A percentile compares a stretch with the other conserved stretches of the same genome.
Conservation (phyloP, 176 grass and related monocot genomes). For the Oropetium thomaeum region DNA sequence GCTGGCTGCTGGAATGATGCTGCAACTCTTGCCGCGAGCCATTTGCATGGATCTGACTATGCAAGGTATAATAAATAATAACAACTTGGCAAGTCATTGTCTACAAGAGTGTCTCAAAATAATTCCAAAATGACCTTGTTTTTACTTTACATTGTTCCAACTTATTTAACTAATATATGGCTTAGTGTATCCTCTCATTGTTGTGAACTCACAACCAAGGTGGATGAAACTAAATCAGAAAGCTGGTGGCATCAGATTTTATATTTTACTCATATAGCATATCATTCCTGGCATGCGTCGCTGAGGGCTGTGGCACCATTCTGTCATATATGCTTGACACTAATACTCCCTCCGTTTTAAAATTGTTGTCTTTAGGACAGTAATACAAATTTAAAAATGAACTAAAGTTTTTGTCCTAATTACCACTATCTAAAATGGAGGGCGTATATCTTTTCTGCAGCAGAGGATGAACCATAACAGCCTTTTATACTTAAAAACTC, state of each 20-base stretch:
- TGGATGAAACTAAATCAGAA: background rate
- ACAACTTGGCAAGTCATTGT: constrained; percentile 6
- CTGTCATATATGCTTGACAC: background rate
- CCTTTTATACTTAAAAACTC: background rate
- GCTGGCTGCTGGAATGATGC: constrained; percentile 95
- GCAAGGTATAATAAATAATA: constrained; percentile 59
- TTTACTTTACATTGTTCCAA: background rate
- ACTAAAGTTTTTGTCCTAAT: too few relatives aligned
- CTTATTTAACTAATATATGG: background rate
- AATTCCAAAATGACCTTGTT: constrained; percentile 12
- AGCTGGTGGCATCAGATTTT: background rate
- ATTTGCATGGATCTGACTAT: constrained; percentile 98
- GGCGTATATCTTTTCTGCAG: constrained; percentile 11
- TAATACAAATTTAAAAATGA: too few relatives aligned
- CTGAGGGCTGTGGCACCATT: background rate
- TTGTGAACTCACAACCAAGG: background rate
- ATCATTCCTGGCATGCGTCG: background rate
- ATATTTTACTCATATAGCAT: constrained; percentile 15
- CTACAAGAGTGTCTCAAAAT: constrained; percentile 3
- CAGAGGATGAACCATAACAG: background rate
- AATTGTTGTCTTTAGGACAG: too few relatives aligned
- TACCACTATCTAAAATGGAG: too few relatives aligned
- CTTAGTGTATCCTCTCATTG: background rate
- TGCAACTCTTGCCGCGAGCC: constrained; percentile 89
- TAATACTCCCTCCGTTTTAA: too few relatives aligned